Conservation (phyloP, 2,329 filamentous ascomycete species). For the Bipolaris gigantea region DNA sequence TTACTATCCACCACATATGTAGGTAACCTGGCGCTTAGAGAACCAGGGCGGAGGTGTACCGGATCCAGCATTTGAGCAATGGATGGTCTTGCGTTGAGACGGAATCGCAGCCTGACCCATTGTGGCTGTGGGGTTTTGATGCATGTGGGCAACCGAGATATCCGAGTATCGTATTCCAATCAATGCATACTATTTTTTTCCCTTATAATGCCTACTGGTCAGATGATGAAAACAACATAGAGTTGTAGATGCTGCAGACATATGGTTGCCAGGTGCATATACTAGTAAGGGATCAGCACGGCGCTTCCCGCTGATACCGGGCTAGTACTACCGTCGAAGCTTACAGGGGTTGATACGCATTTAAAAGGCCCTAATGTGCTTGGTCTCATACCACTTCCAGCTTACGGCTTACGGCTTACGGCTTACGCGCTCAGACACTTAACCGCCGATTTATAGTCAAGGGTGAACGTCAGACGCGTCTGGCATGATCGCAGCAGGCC, state of each 20-base stretch:
- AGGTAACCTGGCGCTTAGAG: not conserved
- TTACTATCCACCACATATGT: too few relatives aligned
- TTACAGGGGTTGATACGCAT: not conserved
- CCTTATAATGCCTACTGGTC: not conserved
- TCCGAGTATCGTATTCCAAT: not conserved
- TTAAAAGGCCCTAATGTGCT: not conserved
- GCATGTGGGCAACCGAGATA: not conserved
- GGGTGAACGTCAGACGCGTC: not conserved
- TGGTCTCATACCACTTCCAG: too few relatives aligned
- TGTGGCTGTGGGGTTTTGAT: not conserved
- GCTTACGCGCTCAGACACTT: not conserved
- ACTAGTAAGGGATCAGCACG: not conserved
- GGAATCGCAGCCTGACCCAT: not conserved
- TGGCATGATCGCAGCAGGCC: not conserved
- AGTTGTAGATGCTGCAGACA: not conserved
- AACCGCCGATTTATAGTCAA: not conserved
- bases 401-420: not conserved
- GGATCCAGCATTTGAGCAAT: not conserved
- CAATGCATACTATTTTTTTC: not conserved
- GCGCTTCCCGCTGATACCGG: not conserved
- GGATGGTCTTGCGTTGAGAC: not conserved
- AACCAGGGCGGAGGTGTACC: not conserved
- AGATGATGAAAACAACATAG: not conserved
- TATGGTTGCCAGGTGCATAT: not conserved
- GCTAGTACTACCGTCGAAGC: not conserved